Evolutionary conservation across 257 asterid genomes (phyloP), one percentile per base, ranked within the genome.

Genomic region (Hygrophila difformis): DNA sequence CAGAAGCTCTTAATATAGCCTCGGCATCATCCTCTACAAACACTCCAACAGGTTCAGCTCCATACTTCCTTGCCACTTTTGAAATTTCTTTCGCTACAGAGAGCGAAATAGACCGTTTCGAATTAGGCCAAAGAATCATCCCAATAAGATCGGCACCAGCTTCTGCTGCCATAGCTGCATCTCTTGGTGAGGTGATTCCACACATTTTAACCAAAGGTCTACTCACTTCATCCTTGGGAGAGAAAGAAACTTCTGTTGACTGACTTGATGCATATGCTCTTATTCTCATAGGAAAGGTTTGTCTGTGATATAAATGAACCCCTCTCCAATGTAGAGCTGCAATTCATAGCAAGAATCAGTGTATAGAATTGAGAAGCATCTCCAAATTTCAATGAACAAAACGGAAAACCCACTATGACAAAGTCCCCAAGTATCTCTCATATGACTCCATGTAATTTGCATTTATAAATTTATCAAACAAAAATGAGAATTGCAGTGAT

Each of bases 61-160:
- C 95, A 62, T 76, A 53, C 60, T 69, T 72, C 36, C 78, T 49
- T 9, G 93, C 85, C 36, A 67, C 88, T 62, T 67, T 72, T 6
- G 97, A 82, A 35, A 91, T 91, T 65, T 86, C 94, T 69, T 83
- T 91, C 11, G 99, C 97, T 65, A 70, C 67, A 51, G 72, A 43
- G 24, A 81, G 72, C 7, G 97, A 73, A 50, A 91, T 41, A 13
- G 97, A 80, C 26, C 97, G 78, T 61, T 83, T 86, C 14, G 97
- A 86, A 61, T 87, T 69, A 45, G 99, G 97, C 94, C 93, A 91
- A 47, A 83, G 53, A 71, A 91, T 86, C 94, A 87, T 87, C 62
- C 99, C 99, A 5, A 86, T 74, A 43, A 82, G 72, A 67, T 86
- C 57, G 23, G 94, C 95, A 33, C 97, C 97, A 36, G 97, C 97